Evolutionary conservation across 2,329 filamentous ascomycete genomes (phyloP).

Genomic region (Diaporthe helianthi): DNA sequence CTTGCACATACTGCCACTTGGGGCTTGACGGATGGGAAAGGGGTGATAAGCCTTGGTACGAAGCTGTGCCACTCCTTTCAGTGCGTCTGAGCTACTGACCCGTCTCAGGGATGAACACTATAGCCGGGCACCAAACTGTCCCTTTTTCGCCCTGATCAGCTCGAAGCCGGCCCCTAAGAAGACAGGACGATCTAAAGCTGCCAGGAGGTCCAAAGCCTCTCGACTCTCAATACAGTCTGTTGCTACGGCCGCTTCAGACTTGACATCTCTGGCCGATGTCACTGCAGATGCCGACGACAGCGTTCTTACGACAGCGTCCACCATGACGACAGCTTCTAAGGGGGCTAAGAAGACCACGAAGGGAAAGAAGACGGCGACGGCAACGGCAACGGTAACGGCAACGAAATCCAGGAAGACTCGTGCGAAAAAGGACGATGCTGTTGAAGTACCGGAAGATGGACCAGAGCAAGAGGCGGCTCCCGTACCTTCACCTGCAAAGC

Average conservation of each 20-base stretch:
- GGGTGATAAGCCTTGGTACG: constrained; percentile 85
- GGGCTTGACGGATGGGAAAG: constrained; percentile 95
- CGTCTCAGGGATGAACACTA: constrained; percentile 79
- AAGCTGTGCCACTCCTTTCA: constrained; percentile 35
- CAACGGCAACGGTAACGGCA: constrained; percentile 51
- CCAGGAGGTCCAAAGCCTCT: constrained; percentile 71
- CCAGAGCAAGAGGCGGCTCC: constrained; percentile 41
- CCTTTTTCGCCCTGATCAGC: constrained; percentile 78
- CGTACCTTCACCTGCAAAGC: constrained; percentile 47
- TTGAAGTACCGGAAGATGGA: constrained; percentile 53
- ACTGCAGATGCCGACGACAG: constrained; percentile 63
- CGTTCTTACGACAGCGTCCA: constrained; percentile 65
- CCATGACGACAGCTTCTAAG: constrained; percentile 53
- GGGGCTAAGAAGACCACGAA: constrained; percentile 58
- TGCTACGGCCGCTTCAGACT: constrained; percentile 58
- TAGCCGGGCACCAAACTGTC: constrained; percentile 77
- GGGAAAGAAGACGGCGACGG: constrained; percentile 61
- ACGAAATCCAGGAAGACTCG: constrained; percentile 55
- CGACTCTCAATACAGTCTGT: constrained; percentile 68
- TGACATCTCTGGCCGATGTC: constrained; percentile 55
- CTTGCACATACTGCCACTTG: constrained; percentile 88
- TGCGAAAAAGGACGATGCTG: constrained; percentile 61
- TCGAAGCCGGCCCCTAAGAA: constrained; percentile 65
- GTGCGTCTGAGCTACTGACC: constrained; percentile 38
- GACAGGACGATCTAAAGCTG: constrained; percentile 59